Evolutionary conservation across 176 grass and related monocot species (phyloP), one percentile per base, ranked within the genome.

Genomic region (Alloteropsis semialata): DNA sequence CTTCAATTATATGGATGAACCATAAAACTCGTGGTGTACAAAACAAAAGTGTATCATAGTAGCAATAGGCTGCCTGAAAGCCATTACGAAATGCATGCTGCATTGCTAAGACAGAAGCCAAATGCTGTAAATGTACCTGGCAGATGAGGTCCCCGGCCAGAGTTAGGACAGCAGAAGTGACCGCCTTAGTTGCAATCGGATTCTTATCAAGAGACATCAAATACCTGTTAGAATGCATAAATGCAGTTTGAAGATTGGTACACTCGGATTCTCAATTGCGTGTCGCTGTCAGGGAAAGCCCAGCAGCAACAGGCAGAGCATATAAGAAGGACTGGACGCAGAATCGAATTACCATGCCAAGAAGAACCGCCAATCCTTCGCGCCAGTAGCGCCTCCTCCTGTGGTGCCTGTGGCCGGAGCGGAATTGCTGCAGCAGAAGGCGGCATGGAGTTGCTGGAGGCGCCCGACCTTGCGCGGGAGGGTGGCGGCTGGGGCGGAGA

Each of bases 81-180:
- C 3, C 21, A 34, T 13, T 25, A 50, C 5, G 4, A 49, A 62
- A 37, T 0, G 4, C 25, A 45, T 6, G 18, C 8, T 28, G 18
- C 66, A 58, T 30, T 80, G 18, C 51, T 8, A 32, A 61, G 41
- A 63, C 0, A 6, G 54, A 44, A 63, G 16, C 39, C 4, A 48
- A 33, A 51, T 17, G 60, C 25, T 11, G 66, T 27, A 48, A 59
- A 62, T 7, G 4, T 25, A 92, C 92, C 92, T 92, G 89, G 56
- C 89, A 94, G 69, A 94, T 94, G 54, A 94, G 65, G 75, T 94
- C 92, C 74, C 92, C 87, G 15, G 83, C 44, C 8, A 92, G 84
- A 22, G 84, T 94, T 1, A 94, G 87, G 70, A 89, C 60, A 36
- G 89, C 87, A 58, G 89, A 94, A 25, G 89, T 91, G 54, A 91